Conservation (phyloP, 2,329 filamentous ascomycete species). For the Xylaria sp. region DNA sequence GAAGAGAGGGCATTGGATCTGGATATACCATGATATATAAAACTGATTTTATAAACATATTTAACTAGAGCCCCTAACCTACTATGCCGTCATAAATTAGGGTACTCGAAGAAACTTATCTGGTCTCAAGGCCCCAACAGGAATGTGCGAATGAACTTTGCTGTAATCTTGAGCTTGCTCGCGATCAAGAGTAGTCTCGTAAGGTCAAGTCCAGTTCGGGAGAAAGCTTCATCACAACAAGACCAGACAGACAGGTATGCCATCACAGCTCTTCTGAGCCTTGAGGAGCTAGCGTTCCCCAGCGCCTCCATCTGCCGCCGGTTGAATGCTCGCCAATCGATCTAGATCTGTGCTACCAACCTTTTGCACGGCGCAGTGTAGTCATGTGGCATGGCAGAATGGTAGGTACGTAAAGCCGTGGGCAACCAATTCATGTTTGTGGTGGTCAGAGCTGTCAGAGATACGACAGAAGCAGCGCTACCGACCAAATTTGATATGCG, state of each 20-base stretch:
- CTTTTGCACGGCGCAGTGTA: not conserved
- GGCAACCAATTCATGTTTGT: not conserved
- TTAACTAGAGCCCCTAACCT: not conserved
- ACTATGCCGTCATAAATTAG: not conserved
- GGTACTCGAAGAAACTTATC: not conserved
- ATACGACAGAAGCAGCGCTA: not conserved
- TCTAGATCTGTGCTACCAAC: not conserved
- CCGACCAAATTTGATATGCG: too few relatives aligned
- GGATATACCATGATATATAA: constrained; percentile 27
- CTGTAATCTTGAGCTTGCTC: too few relatives aligned
- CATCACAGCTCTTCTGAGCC: too few relatives aligned
- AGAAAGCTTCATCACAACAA: too few relatives aligned
- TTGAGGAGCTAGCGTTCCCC: too few relatives aligned
- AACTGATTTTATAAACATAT: not conserved
- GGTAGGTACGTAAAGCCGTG: not conserved
- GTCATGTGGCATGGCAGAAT: constrained; percentile 1
- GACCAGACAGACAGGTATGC: too few relatives aligned
- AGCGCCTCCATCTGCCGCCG: not conserved
- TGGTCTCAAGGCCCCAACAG: not conserved
- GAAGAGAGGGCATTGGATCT: constrained; percentile 13
- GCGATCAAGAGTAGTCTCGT: too few relatives aligned
- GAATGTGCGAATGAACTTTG: too few relatives aligned
- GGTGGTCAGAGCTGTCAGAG: too few relatives aligned
- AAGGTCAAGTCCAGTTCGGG: too few relatives aligned
- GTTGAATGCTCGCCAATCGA: constrained; percentile 3